Conservation (phyloP, 129 eudicot genomes). For the Centrapalus pauciflorus region DNA sequence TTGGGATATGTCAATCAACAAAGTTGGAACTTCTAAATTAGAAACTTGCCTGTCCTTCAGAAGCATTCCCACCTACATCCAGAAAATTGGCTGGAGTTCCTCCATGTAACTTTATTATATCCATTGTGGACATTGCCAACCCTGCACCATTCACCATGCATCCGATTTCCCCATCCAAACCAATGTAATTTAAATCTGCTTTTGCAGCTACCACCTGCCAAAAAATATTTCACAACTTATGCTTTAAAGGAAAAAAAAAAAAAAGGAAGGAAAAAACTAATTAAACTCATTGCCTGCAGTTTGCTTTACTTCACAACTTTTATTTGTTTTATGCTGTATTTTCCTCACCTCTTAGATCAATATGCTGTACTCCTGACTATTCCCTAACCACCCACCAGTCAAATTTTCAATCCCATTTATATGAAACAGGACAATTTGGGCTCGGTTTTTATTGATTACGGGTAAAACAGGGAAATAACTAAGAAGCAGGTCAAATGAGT, state of each 20-base stretch:
- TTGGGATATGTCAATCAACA: neutral
- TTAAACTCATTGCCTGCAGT: no score
- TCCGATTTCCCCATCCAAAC: slow-evolving; percentile 97
- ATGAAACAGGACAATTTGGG: no score
- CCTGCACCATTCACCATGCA: slow-evolving; percentile 99
- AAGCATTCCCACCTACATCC: slow-evolving; percentile 98
- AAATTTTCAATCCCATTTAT: no score
- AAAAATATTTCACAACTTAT: neutral
- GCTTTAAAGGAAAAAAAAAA: no score
- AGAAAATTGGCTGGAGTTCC: slow-evolving; percentile 98
- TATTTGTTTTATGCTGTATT: neutral
- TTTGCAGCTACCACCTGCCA: slow-evolving; percentile 91
- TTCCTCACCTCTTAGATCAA: neutral
- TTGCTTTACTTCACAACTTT: neutral
- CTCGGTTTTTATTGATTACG: no score
- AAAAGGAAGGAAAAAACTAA: no score
- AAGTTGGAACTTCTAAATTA: neutral
- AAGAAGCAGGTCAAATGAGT: no score
- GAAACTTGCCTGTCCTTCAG: slow-evolving; percentile 68
- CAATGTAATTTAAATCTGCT: slow-evolving; percentile 90
- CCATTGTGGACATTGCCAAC: slow-evolving; percentile 99
- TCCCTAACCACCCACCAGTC: neutral
- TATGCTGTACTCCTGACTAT: neutral
- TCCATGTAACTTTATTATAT: slow-evolving; percentile 91
- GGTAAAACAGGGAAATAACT: no score